phyloP scores from a whole-genome alignment of 2,329 filamentous ascomycete species.

The Fusarium gaditjirri region DNA sequence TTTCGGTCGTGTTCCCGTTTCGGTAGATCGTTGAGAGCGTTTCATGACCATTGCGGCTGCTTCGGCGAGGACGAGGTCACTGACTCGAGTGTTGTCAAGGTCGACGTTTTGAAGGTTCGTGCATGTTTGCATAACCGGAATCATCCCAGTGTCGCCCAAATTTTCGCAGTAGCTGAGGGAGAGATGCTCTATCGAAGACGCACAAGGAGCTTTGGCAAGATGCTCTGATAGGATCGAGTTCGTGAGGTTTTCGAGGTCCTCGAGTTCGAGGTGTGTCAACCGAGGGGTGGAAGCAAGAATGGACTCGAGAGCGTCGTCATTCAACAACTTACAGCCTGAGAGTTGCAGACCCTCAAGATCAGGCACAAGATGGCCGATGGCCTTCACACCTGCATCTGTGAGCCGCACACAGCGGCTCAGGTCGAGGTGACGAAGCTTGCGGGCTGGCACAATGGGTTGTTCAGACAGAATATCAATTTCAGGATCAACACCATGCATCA shows the following conservation, averaged over 20 bases:
- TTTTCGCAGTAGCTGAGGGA: conserved; percentile 92
- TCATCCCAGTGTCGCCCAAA: conserved; percentile 83
- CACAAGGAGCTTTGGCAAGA: conserved; percentile 81
- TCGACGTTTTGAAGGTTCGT: conserved; percentile 75
- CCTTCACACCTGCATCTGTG: conserved; percentile 76
- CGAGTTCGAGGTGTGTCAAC: conserved; percentile 88
- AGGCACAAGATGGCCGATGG: conserved; percentile 79
- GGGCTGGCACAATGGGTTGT: conserved; percentile 77
- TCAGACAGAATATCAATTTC: conserved; percentile 85
- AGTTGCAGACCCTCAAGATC: conserved; percentile 85
- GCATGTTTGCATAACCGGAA: conserved; percentile 83
- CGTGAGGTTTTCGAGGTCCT: conserved; percentile 82
- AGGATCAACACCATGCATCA: conserved; percentile 80
- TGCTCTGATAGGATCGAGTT: conserved; percentile 78
- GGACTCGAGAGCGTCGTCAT: conserved; percentile 76
- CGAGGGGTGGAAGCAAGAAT: conserved; percentile 79
- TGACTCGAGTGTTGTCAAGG: conserved; percentile 93
- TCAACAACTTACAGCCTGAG: conserved; percentile 78
- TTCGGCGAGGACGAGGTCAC: conserved; percentile 86
- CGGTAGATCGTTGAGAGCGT: conserved; percentile 62
- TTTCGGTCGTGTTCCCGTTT: conserved; percentile 55
- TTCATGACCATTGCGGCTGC: conserved; percentile 81
- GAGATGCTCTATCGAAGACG: conserved; percentile 77
- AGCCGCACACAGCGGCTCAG: conserved; percentile 81
- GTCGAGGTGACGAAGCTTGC: conserved; percentile 85